Conservation (phyloP, 208 protist species). For the Jaenimonas drosophilae region DNA sequence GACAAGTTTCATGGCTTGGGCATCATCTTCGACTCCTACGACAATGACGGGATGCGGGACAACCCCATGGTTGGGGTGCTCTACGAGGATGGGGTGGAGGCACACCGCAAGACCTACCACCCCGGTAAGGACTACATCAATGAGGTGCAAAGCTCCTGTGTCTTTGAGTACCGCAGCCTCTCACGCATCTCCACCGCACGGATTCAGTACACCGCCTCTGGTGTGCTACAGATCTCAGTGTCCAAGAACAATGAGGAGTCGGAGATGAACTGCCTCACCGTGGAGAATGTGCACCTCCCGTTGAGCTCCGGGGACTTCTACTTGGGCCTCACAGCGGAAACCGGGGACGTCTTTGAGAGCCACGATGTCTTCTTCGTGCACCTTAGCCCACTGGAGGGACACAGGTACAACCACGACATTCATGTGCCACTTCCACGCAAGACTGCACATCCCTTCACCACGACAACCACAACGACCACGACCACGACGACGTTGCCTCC, state of each 20-base stretch:
- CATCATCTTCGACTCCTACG: conserved; percentile 83
- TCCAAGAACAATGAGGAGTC: conserved; percentile 25
- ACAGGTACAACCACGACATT: conserved; percentile 57
- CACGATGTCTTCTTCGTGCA: conserved; percentile 81
- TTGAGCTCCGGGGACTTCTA: conserved; percentile 20
- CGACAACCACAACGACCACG: background rate
- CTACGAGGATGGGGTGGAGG: conserved; percentile 18
- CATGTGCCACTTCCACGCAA: conserved; percentile 1
- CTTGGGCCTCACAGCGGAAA: conserved; percentile 62
- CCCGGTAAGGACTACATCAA: conserved; percentile 48
- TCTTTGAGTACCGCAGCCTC: conserved; percentile 38
- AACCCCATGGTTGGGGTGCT: conserved; percentile 74
- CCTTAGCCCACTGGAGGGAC: conserved; percentile 26
- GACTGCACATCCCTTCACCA: background rate
- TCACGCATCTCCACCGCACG: conserved; percentile 30
- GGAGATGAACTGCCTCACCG: conserved; percentile 36
- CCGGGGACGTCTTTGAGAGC: conserved; percentile 35
- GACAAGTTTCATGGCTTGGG: conserved; percentile 64
- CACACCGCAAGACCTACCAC: conserved; percentile 11
- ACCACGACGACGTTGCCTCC: background rate
- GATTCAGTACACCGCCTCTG: conserved; percentile 28
- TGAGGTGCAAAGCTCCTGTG: conserved; percentile 35
- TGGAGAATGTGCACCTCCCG: conserved; percentile 22
- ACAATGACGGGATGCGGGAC: conserved; percentile 74
- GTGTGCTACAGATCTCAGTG: conserved; percentile 27